Base-by-base conservation (phyloP, 1,284 basidiomycete genomes). In the Athelia psychrophila region DNA sequence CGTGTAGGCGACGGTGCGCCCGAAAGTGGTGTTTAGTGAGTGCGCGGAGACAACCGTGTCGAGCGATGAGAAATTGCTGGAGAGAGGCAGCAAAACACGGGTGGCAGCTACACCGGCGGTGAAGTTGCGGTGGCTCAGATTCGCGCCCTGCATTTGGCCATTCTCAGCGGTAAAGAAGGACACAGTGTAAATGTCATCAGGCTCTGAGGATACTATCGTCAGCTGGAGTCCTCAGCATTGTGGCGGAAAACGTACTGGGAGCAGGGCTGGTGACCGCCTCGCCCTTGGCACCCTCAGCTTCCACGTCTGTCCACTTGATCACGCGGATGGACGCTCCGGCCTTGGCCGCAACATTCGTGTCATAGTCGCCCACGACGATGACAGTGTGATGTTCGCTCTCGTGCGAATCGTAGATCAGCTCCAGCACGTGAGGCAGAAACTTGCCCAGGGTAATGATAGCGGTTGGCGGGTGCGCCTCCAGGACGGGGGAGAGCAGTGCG, bases 41-140 rank as follows among this genome's bases (percentile, higher is more conserved):
- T 87, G 81, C 2, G 80, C 79, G n/a, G 90, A 92, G 13, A 85
- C 72, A 30, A 92, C 69, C 1, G 86, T 89, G 64, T 92, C 90
- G 45, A 87, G 64, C 2, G 81, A 70, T 6, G 86, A 83, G 13
- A 91, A 61, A 0, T 78, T 74, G 50, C 78, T 79, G 16, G 83
- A 79, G 15, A 80, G 66, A 2, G 90, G 87, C 48, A 92, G 76
- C 23, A 91, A 65, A 4, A 79, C 76, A 44, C 84, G 82, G 19
- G 79, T 74, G 3, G 86, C 86, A 2, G 86, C 79, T n/a, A 91
- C 84, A 44, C 86, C 90, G 12, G 90, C 86, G 2, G 88, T 91
- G 51, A 91, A 64, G 56, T 90, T 91, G 60, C 88, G 80, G 61
- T 92, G 89, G 0, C 87, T 88, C 40, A 92, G 69, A 52, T 84